A percentile compares a stretch with the other conserved stretches of the same genome.
Evolutionary conservation across 305 asterid species (phyloP).

Genomic region (Fraxinus greggii): DNA sequence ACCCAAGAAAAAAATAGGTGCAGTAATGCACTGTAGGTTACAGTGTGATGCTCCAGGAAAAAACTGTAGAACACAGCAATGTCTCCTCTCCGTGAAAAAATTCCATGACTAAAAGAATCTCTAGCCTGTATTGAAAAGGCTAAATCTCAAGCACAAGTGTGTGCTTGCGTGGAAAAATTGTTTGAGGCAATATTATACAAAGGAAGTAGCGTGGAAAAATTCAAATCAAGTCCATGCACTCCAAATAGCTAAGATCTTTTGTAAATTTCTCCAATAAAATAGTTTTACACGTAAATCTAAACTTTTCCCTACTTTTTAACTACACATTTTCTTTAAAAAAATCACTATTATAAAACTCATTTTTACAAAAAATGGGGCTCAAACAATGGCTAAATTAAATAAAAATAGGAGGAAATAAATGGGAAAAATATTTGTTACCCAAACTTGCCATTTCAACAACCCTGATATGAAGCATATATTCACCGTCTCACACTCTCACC

Average conservation of each 20-base stretch:
- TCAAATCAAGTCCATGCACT: no score
- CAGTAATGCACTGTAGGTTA: slow-evolving; percentile 1
- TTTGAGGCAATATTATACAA: no score
- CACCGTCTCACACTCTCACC: slow-evolving; percentile 21
- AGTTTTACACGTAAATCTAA: no score
- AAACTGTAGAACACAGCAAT: not conserved
- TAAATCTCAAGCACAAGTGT: not conserved
- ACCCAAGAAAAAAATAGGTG: slow-evolving; percentile 26
- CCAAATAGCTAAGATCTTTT: no score
- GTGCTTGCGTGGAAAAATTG: not conserved
- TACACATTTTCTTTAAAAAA: no score
- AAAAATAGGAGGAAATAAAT: slow-evolving; percentile 13
- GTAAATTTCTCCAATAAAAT: no score
- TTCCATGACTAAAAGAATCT: slow-evolving; percentile 27
- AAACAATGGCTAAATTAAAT: not conserved
- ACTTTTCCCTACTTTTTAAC: no score
- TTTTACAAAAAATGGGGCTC: no score
- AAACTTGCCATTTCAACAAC: slow-evolving; percentile 28
- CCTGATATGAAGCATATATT: slow-evolving; percentile 39
- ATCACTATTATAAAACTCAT: no score
- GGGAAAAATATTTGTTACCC: slow-evolving; percentile 23
- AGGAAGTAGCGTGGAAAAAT: no score
- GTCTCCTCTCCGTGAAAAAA: slow-evolving; percentile 16
- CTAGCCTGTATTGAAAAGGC: slow-evolving; percentile 13
- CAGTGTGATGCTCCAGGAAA: slow-evolving; percentile 2